Base-by-base conservation (phyloP, 177 flowering plant species). In the Telopea speciosissima region DNA sequence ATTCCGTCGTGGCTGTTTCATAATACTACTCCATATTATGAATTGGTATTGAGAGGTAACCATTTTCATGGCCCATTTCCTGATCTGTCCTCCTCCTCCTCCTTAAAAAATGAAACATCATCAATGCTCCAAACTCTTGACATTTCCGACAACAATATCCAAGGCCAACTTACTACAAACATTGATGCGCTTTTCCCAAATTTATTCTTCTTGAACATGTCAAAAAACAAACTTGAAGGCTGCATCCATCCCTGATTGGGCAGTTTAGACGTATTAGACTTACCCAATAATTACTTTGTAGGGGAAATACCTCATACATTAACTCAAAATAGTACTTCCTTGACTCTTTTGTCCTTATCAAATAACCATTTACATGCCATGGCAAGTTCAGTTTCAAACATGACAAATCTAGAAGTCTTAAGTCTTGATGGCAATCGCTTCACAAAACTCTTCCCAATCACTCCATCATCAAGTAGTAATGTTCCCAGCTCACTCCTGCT, bases 291-390 rank as follows among this genome's bases (percentile, higher is more conserved):
- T 52, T 72, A 23, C n/a, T n/a, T n/a, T n/a, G n/a, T n/a, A n/a
- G n/a, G n/a, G n/a, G n/a, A n/a, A n/a, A n/a, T n/a, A n/a, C 74
- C 70, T 1, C 24, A 59, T 25, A 36, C 44, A 12, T 3, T 72
- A 1, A 36, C 36, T 1, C 58, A 8, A 24, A 72, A 64, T 22
- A 24, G 19, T 26, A 56, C 70, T 25, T 23, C 33, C 5, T 24
- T 72, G 65, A 16, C 9, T 12, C 28, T 40, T 24, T n/a, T 73
- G 17, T 40, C 19, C 19, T 16, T 73, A 10, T 73, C 75, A 67
- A 61, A 62, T 33, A 73, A 73, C 28, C 44, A 12, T 3, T 26
- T 73, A 56, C 36, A 28, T 8, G 70, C 67, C 19, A 16, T 73
- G 5, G 45, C 42, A n/a, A 24, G 23, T n/a, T n/a, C n/a, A 16